phyloP scores from a whole-genome alignment of 2,329 filamentous ascomycete species.

The Stemphylium lycopersici region DNA sequence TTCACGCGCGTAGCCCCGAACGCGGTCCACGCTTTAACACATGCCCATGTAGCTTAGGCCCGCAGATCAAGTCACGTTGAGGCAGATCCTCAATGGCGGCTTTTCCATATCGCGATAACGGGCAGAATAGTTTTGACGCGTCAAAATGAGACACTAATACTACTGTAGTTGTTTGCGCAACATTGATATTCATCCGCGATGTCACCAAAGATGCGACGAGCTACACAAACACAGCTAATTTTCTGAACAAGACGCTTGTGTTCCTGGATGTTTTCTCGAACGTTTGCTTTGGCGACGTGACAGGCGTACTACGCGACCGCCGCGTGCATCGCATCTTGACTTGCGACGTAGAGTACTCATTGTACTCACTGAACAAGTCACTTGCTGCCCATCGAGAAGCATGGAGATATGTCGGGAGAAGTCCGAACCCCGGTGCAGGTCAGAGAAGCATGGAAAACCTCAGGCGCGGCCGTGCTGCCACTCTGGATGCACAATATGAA shows the following conservation, averaged over 20 bases:
- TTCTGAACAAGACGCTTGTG: slow-evolving; percentile 10
- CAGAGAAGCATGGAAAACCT: not conserved
- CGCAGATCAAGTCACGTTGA: too few relatives aligned
- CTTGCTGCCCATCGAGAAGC: slow-evolving; percentile 22
- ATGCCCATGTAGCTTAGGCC: too few relatives aligned
- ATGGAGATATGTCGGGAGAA: slow-evolving; percentile 12
- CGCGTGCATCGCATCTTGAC: slow-evolving; percentile 11
- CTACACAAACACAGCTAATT: slow-evolving; percentile 2
- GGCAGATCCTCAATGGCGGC: too few relatives aligned
- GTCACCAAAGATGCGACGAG: slow-evolving; percentile 9
- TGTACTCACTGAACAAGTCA: slow-evolving; percentile 18
- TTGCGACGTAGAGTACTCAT: slow-evolving; percentile 14
- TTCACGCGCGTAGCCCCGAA: too few relatives aligned
- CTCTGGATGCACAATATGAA: slow-evolving; percentile 2
- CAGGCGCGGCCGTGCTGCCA: slow-evolving; percentile 4
- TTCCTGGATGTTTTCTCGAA: slow-evolving; percentile 22
- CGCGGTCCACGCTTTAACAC: too few relatives aligned
- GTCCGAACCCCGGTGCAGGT: not conserved
- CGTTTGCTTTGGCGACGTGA: slow-evolving; percentile 18
- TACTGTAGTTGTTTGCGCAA: slow-evolving; percentile 17
- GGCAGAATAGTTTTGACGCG: too few relatives aligned
- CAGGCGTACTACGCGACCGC: slow-evolving; percentile 16
- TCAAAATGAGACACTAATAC: not conserved
- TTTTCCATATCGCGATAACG: too few relatives aligned
- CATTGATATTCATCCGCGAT: slow-evolving; percentile 24